Evolutionary conservation across 2,329 filamentous ascomycete species (phyloP), one percentile per base, ranked within the genome.

Genomic region (Endothia cerciana): DNA sequence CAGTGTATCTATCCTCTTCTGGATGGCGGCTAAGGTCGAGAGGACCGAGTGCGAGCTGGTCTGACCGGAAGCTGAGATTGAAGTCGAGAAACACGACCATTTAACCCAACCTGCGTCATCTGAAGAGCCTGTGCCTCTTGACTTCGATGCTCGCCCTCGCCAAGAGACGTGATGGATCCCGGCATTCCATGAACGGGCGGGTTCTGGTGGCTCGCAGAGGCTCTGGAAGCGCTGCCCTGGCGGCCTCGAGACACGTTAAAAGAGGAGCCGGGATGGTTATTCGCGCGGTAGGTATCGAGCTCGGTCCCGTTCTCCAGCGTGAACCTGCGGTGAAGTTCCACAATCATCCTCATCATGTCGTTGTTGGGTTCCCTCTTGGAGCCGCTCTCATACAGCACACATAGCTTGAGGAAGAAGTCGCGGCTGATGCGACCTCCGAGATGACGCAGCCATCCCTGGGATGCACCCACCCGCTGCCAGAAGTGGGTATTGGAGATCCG

Each of bases 401-500:
- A 33, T 43, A 65, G 13, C 64, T 33, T 58, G 4, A 65, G 64
- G 19, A 65, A 65, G 60, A 65, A 65, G n/a, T 59, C 19, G 36
- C 59, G 64, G 15, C 43, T 38, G 19, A 53, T 49, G 15, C 22
- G 13, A 7, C 33, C 53, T 3, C 56, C 60, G 13, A 65, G 60
- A 5, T 59, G 36, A 8, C 19, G 45, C 7, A 63, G 56, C 64
- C 64, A 63, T 3, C 28, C 22, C 11, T 19, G 33, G 0, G 51
- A 33, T n/a, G 17, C 41, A 33, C 60, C 49, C 33, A 58, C 60
- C 4, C 60, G 43, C n/a, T 56, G n/a, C 61, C 61, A 63, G 47
- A 56, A 63, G 7, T 25, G 22, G 11, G 5, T 19, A 8, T 38
- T 30, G 13, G 61, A 56, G 13, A 43, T 11, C 4, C 38, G n/a